Evolutionary conservation across 306 rosid species (phyloP), one percentile per base, ranked within the genome.

Genomic region (Lathyrus tuberosus): DNA sequence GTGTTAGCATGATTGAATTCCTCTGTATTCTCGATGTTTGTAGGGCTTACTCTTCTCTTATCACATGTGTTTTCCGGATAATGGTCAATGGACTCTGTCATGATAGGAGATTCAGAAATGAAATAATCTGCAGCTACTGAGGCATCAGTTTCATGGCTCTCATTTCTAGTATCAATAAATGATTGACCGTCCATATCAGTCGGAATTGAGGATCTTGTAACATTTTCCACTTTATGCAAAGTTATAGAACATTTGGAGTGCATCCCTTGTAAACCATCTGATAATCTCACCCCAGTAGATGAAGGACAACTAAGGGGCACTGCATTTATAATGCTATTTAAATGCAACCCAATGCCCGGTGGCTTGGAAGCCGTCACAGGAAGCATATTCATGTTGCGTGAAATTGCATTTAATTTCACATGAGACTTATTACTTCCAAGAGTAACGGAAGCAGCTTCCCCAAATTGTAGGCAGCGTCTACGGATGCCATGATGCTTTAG

Each of bases 381-480:
- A 13, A 69, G 74, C 72, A 51, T 72, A 62, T 62, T 71, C 66
- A 58, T 40, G 46, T 72, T 53, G 33, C 49, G 62, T 40, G 79
- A 72, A 75, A 76, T 28, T 52, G 65, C 72, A 71, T 56, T 70
- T 54, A 33, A 35, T 43, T 78, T 79, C 62, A 46, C 53, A 37
- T 12, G 42, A 66, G 82, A 72, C 67, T 38, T 70, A 9, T 38
- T 68, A 20, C 75, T 70, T 65, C 59, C 75, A 54, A 48, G 46
- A 67, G 69, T 59, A 81, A 14, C 18, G 57, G 68, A 57, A 62
- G 77, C 12, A 46, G 76, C 81, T 77, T 80, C 91, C 76, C 69
- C 91, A 70, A 80, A 85, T 65, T 81, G 87, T 72, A 87, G 88
- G 79, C 85, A 79, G 46, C 88, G 89, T 76, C 86, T 78, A 63